These are phyloP conservation scores for Magnolia changhungtana DNA, from an alignment of 164 flowering plant species.

Conservation along the genomic window DNA sequence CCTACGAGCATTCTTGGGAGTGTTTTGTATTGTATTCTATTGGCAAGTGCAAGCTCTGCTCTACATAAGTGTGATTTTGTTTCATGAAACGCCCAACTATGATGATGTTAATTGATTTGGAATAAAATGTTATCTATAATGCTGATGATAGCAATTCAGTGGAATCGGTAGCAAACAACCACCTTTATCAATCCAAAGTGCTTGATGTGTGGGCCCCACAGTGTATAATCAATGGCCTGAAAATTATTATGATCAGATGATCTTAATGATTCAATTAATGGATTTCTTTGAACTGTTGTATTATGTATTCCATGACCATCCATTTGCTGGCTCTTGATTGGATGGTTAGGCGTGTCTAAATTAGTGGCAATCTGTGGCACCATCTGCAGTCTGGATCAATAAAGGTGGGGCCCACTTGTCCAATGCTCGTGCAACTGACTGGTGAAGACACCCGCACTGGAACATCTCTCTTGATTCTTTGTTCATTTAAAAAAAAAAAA, in stretches of 20 bases:
- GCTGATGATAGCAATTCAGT: neutral
- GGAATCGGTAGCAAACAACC: neutral
- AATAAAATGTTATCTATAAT: too few relatives aligned
- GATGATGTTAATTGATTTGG: neutral
- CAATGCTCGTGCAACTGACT: neutral
- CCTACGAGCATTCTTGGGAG: conserved; percentile 62
- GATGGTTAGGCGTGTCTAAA: neutral
- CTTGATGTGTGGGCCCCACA: neutral
- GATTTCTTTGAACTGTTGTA: neutral
- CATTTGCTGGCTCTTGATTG: neutral
- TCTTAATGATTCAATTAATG: neutral
- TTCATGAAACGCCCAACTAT: neutral
- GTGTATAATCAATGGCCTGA: neutral
- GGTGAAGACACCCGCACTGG: neutral
- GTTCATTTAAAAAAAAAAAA: neutral
- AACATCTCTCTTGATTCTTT: neutral
- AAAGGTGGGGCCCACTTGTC: neutral
- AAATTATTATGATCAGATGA: neutral
- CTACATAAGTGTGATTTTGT: neutral
- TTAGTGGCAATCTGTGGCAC: too few relatives aligned
- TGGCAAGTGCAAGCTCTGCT: conserved; percentile 58
- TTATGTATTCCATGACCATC: too few relatives aligned
- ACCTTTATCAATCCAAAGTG: too few relatives aligned
- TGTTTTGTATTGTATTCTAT: conserved; percentile 51
- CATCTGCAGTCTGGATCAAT: too few relatives aligned